Evolutionary conservation across 805 yeast species (phyloP), one percentile per base, ranked within the genome.

Genomic region (Huiozyma naganishii): DNA sequence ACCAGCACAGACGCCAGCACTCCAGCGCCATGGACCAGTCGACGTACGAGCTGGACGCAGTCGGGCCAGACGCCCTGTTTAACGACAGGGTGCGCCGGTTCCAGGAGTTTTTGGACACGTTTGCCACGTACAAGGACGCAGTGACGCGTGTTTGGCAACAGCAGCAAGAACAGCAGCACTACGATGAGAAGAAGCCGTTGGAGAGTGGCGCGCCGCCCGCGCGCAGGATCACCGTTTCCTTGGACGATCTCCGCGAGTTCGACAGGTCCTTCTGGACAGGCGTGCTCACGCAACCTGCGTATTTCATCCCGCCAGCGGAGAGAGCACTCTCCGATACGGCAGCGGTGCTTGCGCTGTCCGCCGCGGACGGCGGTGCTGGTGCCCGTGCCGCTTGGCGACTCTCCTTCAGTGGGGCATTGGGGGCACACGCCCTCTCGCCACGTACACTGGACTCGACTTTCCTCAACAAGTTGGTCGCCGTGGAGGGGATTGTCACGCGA

Each of bases 401-500:
- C 11, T 83, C 89, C 0, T 87, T 90, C 65, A 78, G 76, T 52
- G 98, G 98, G 43, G 80, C 97, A 0, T 87, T 92, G 64, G 97
- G 97, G 44, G 76, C 80, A 44, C 89, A 88, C 59, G 74, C 82
- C 38, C 79, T 90, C 29, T 81, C 88, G 27, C 97, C 98, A 17
- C 75, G 97, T 56, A 79, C 95, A 3, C 78, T 92, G 45, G 76
- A 80, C 46, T 81, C 97, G 2, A 65, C 73, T 10, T 81, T 77
- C 50, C 68, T 92, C 41, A 87, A 95, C 44, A 80, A 81, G 57
- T 69, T 90, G 74, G 77, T 92, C 37, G 80, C 95, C 1, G 71
- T 92, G 27, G 97, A 92, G 65, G 98, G 98, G 44, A 92, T 92
- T 53, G 95, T 92, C 12, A 90, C 97, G 1, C 73, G 92, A 50